Conservation (phyloP, 2,329 filamentous ascomycete genomes). For the Calonectria multiphialidica region DNA sequence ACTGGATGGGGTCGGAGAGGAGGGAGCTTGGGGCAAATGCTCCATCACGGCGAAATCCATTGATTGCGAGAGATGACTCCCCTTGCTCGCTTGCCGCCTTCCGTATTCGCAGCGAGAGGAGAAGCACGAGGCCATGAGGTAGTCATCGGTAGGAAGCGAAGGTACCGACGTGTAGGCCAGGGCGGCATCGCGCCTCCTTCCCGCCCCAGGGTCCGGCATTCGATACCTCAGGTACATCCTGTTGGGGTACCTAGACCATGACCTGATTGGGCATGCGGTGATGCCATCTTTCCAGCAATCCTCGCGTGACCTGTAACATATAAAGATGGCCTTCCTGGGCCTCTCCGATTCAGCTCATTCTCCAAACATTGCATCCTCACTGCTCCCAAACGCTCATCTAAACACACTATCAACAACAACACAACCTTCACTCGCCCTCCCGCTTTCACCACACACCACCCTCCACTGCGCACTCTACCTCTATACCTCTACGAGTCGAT, state of each 20-base stretch:
- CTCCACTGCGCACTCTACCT: background rate
- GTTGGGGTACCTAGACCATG: constrained; percentile 32
- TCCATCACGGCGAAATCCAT: background rate
- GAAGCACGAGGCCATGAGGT: background rate
- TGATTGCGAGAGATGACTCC: background rate
- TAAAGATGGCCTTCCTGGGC: constrained; percentile 38
- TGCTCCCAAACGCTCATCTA: constrained; percentile 4
- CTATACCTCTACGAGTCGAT: background rate
- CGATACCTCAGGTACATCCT: constrained; percentile 10
- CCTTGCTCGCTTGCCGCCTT: background rate
- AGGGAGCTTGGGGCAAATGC: background rate
- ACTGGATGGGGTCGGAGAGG: background rate
- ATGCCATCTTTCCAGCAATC: constrained; percentile 39
- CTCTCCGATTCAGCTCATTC: background rate
- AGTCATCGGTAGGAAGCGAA: background rate
- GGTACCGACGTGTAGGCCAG: background rate
- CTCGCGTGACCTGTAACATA: constrained; percentile 45
- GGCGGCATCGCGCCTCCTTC: constrained; percentile 15
- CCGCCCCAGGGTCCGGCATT: constrained; percentile 25
- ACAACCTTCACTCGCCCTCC: background rate
- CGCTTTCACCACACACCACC: background rate
- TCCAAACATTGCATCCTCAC: constrained; percentile 19
- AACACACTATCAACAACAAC: background rate
- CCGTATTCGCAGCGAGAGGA: background rate
- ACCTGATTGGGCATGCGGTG: constrained; percentile 44